A percentile compares a stretch with the other conserved stretches of the same genome.
Evolutionary conservation across 78 protist genomes (phyloP).

Genomic region (Bigelowiella natans): DNA sequence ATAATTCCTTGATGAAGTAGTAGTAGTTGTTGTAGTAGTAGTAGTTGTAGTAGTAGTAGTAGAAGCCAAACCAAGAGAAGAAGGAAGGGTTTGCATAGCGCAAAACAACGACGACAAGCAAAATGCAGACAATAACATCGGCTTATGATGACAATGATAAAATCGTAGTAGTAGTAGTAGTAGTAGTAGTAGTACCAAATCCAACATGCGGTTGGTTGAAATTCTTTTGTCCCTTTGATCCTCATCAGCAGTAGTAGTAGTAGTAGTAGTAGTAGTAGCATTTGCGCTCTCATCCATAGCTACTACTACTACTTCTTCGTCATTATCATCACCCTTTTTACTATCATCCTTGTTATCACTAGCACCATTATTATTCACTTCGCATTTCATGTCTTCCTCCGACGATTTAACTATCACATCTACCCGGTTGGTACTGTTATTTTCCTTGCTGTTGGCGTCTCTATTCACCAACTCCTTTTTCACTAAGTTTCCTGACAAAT

Average conservation of each 20-base stretch:
- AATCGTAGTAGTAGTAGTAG: neutral
- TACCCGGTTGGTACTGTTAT: no score
- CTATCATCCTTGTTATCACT: no score
- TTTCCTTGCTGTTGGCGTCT: no score
- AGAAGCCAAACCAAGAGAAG: neutral
- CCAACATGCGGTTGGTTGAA: neutral
- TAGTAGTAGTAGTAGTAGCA: neutral
- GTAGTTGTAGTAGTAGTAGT: neutral
- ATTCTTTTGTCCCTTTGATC: neutral
- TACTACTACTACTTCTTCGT: neutral
- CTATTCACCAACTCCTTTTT: no score
- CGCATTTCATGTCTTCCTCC: no score
- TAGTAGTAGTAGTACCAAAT: neutral
- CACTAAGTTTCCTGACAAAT: no score
- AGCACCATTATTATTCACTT: no score
- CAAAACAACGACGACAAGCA: neutral
- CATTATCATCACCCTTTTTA: no score
- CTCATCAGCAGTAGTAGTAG: neutral
- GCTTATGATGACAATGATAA: neutral
- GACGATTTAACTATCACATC: no score
- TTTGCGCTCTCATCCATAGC: neutral
- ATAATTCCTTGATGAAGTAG: no score
- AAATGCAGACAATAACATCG: neutral
- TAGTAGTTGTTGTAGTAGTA: neutral
- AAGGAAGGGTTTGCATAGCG: neutral